Evolutionary conservation across 1,284 basidiomycete genomes (phyloP).

Genomic region (Sporisorium exsertum): DNA sequence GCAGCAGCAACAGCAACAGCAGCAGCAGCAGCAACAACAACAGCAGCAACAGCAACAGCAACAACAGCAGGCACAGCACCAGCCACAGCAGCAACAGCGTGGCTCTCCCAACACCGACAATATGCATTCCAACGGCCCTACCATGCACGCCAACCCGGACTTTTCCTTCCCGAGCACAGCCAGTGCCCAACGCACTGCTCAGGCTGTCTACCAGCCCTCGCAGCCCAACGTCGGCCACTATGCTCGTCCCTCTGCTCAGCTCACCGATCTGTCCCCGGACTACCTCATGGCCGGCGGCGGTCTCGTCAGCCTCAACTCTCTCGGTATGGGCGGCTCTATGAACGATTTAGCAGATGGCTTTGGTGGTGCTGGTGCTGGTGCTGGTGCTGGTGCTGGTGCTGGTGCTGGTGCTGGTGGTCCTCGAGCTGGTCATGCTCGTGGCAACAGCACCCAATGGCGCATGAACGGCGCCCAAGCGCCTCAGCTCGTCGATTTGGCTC

Average conservation of each 20-base stretch:
- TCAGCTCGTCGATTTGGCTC: conserved; percentile 68
- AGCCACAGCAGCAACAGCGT: conserved; percentile 63
- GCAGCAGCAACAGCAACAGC: conserved; percentile 3
- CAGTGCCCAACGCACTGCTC: conserved; percentile 36
- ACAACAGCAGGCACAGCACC: conserved; percentile 52
- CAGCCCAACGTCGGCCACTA: conserved; percentile 48
- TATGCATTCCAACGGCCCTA: conserved; percentile 22
- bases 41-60: neutral
- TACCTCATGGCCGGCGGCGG: conserved; percentile 68
- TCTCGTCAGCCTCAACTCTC: conserved; percentile 55
- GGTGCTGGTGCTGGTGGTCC: conserved; percentile 46
- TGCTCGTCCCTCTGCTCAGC: conserved; percentile 65
- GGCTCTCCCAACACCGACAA: conserved; percentile 35
- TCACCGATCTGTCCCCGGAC: conserved; percentile 62
- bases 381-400: conserved; percentile 47
- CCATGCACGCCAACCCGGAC: conserved; percentile 56
- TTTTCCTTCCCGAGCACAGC: conserved; percentile 57
- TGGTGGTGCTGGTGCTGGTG: conserved; percentile 46
- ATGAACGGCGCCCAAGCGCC: conserved; percentile 42
- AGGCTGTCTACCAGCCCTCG: conserved; percentile 35
- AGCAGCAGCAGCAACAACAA: conserved; percentile 1
- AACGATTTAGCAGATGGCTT: conserved; percentile 65
- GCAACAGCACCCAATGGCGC: conserved; percentile 53
- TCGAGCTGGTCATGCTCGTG: conserved; percentile 44
- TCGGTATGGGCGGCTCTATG: conserved; percentile 51